Evolutionary conservation across 2,329 filamentous ascomycete species (phyloP).

Genomic region (Rhynchosporium graminicola): DNA sequence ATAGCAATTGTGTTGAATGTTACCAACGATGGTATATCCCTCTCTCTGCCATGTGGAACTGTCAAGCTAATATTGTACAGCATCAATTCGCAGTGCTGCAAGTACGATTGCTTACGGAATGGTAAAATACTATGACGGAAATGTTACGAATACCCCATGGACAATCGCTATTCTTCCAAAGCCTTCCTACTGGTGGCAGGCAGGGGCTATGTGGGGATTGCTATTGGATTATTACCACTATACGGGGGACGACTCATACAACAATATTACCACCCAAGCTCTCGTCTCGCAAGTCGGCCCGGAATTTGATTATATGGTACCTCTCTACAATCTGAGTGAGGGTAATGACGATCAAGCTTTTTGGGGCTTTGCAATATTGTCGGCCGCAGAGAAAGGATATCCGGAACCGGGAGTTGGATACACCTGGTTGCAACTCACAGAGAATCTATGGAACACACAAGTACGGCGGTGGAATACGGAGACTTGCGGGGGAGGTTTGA

Average conservation of each 20-base stretch:
- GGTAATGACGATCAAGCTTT: constrained; percentile 77
- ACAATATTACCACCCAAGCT: constrained; percentile 58
- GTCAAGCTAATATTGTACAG: constrained; percentile 42
- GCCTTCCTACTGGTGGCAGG: constrained; percentile 65
- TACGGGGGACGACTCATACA: constrained; percentile 63
- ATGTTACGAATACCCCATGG: constrained; percentile 54
- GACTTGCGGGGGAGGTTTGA: constrained; percentile 69
- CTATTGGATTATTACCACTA: constrained; percentile 71
- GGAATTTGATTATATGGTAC: constrained; percentile 60
- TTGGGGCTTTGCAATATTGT: constrained; percentile 68
- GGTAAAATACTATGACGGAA: constrained; percentile 66
- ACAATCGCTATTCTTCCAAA: constrained; percentile 62
- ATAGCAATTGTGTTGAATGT: constrained; percentile 28
- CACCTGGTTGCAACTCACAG: constrained; percentile 65
- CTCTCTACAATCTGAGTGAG: constrained; percentile 57
- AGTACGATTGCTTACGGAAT: constrained; percentile 60
- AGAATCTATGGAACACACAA: constrained; percentile 69
- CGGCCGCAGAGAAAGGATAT: constrained; percentile 68
- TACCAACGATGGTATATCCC: constrained; percentile 23
- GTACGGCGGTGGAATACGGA: constrained; percentile 68
- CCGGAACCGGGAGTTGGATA: constrained; percentile 58
- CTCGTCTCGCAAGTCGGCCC: constrained; percentile 62
- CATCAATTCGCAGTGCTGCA: constrained; percentile 62
- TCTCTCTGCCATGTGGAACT: background rate
- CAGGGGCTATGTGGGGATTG: constrained; percentile 61